Evolutionary conservation across 2,329 filamentous ascomycete genomes (phyloP).

Genomic region (Trichophyton simii): DNA sequence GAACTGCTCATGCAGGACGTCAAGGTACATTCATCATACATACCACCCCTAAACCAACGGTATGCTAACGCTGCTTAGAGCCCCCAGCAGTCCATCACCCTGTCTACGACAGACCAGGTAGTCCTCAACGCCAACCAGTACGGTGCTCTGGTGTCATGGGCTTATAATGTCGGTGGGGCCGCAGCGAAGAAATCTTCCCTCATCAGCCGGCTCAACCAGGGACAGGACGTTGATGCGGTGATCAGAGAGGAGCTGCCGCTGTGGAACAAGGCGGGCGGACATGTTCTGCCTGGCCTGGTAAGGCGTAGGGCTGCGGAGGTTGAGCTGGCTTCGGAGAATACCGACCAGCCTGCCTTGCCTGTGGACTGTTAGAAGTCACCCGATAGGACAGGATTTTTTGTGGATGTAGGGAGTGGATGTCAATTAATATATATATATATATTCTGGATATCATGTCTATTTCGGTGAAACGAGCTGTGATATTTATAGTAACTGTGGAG

Average conservation of each 20-base stretch:
- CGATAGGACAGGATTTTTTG: background rate
- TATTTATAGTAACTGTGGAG: no score
- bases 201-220: conserved; percentile 33
- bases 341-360: conserved; percentile 7
- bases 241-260: conserved; percentile 36
- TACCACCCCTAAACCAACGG: background rate
- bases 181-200: conserved; percentile 31
- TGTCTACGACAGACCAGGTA: conserved; percentile 22
- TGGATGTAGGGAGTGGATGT: background rate
- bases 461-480: no score
- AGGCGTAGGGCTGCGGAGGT: conserved; percentile 37
- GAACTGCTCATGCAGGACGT: background rate
- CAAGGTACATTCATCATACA: background rate
- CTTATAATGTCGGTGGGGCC: conserved; percentile 28
- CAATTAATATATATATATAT: no score
- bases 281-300: conserved; percentile 31
- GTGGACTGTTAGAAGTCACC: background rate
- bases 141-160: conserved; percentile 41
- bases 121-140: conserved; percentile 41
- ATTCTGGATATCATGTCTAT: no score
- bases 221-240: conserved; percentile 32
- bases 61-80: background rate
- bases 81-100: conserved; percentile 17
- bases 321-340: conserved; percentile 24
- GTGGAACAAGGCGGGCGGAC: conserved; percentile 35